A percentile compares a stretch with the other conserved stretches of the same genome.
These are phyloP conservation scores for Picocystis sp. DNA, from an alignment of 163 green algal species.

Conservation along the genomic window DNA sequence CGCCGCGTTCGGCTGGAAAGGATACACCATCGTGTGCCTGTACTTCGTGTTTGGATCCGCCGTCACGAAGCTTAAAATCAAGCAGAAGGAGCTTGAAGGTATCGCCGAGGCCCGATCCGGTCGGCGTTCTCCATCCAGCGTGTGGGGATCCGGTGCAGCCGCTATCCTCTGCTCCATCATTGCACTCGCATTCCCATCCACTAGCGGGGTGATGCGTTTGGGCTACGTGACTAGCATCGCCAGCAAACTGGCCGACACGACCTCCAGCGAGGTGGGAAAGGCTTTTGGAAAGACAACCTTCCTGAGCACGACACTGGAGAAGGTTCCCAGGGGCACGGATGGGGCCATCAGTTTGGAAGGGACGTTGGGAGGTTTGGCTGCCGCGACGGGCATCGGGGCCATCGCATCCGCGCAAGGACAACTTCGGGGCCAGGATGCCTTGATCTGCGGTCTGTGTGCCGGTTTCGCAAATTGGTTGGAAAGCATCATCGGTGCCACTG, in stretches of 20 bases:
- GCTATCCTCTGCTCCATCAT: slow-evolving; percentile 50
- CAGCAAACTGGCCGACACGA: slow-evolving; percentile 92
- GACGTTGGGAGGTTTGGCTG: slow-evolving; percentile 54
- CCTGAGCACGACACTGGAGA: slow-evolving; percentile 66
- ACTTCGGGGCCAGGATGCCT: slow-evolving; percentile 8
- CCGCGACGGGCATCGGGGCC: slow-evolving; percentile 34
- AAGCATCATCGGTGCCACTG: slow-evolving; percentile 69
- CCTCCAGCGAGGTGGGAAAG: slow-evolving; percentile 90
- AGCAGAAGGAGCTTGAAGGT: slow-evolving; percentile 83
- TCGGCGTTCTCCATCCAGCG: slow-evolving; percentile 44
- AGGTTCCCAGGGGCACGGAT: slow-evolving; percentile 85
- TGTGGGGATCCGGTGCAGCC: slow-evolving; percentile 83
- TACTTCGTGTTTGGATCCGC: slow-evolving; percentile 89
- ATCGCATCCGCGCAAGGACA: slow-evolving; percentile 36
- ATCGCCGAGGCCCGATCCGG: slow-evolving; percentile 67
- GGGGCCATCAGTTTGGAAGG: slow-evolving; percentile 85
- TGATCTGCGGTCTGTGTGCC: slow-evolving; percentile 32
- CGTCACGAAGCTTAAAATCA: slow-evolving; percentile 79
- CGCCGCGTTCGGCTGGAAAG: slow-evolving; percentile 60
- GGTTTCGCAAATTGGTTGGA: slow-evolving; percentile 76
- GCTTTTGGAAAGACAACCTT: slow-evolving; percentile 89
- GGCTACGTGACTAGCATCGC: slow-evolving; percentile 87
- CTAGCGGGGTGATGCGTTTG: slow-evolving; percentile 32
- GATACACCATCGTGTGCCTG: slow-evolving; percentile 71
- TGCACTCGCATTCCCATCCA: slow-evolving; percentile 27